Evolutionary conservation across 1,284 basidiomycete genomes (phyloP).

Genomic region (Austropuccinia psidii): DNA sequence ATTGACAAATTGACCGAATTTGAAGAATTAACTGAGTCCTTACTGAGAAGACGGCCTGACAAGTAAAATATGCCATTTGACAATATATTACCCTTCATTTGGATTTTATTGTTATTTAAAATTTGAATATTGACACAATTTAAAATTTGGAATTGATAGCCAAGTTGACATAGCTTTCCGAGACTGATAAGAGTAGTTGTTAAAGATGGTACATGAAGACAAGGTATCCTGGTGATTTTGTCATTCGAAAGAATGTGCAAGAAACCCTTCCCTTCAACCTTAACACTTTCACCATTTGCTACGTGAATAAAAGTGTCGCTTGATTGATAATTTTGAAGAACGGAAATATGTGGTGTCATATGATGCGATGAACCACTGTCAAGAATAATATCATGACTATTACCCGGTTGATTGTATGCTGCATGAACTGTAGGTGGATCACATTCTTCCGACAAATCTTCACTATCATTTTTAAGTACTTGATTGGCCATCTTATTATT

Average conservation of each 20-base stretch:
- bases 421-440: background rate
- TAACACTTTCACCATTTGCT: background rate
- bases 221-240: background rate
- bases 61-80: background rate
- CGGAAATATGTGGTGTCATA: background rate
- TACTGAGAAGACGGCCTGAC: background rate
- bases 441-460: background rate
- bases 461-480: background rate
- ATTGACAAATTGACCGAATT: too few relatives aligned
- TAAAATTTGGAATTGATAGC: too few relatives aligned
- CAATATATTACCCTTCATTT: too few relatives aligned
- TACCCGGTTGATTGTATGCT: background rate
- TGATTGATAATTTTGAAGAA: background rate
- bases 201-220: background rate
- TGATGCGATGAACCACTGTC: slow-evolving; percentile 6
- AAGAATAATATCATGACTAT: background rate
- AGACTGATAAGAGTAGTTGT: background rate
- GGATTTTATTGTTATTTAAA: too few relatives aligned
- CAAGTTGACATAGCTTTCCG: background rate
- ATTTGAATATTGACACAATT: too few relatives aligned
- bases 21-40: too few relatives aligned
- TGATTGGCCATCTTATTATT: background rate
- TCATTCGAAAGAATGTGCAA: background rate
- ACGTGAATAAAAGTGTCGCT: background rate
- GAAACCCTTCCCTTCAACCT: background rate